Evolutionary conservation across 23 red algal species (phyloP), one percentile per base, ranked within the genome.

Genomic region (Gracilariopsis chorda): DNA sequence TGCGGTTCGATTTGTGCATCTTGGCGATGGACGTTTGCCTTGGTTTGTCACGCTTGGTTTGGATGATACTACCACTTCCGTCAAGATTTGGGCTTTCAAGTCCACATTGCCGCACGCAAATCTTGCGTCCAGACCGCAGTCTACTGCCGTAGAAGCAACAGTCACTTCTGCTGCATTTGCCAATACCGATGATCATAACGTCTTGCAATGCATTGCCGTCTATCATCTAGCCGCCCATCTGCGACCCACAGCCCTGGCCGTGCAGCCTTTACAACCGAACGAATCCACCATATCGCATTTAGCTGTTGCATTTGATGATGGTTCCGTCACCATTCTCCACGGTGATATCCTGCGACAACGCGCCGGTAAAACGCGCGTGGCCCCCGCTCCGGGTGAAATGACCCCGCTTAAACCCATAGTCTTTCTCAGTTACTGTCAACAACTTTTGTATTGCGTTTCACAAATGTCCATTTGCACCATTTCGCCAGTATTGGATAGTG

Each of bases 351-450:
- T 35, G 12, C 58, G 62, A 14, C 56, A 82, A 25, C 88, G 88
- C 58, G 77, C 75, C 44, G 48, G 7, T 24, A 37, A 28, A 7
- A 61, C 77, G 23, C 88, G 88, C 2, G 75, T 91, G 10, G 88
- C 88, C 3, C 88, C 88, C 6, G 88, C 88, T 21, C 75, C 88
- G 4, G 88, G 88, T 25, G 88, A 91, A 42, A 91, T 91, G 88
- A 80, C 41, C 29, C 48, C 65, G 1, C 42, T 65, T 30, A 82
- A 72, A 30, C 75, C 75, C 43, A 82, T 91, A 46, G 59, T 82
- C 47, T 91, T 49, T 47, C 23, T 91, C 4, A 32, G 41, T 25
- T 91, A 68, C 36, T 82, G 75, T 36, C 39, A 72, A 1, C 41
- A 52, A 11, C 65, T 89, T 10, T 51, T 89, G 53, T 89, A 89